Conservation (phyloP, 768 basidiomycete genomes). For the Mycena sanguinolenta region DNA sequence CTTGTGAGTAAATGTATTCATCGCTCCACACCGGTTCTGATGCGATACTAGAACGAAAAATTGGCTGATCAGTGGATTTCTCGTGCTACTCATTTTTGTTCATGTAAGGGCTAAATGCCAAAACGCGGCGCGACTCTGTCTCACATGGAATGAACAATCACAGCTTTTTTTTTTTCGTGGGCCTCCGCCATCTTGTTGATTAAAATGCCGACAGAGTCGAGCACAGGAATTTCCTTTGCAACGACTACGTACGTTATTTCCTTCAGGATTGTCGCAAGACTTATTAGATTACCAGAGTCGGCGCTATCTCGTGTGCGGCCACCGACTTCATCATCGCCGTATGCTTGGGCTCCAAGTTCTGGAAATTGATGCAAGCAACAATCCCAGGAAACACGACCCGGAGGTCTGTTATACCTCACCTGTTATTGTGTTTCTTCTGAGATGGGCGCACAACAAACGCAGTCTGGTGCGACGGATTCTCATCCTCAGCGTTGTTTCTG, state of each 20-base stretch:
- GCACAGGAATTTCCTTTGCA: background rate
- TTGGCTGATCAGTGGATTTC: background rate
- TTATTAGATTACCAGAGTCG: background rate
- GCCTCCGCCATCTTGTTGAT: background rate
- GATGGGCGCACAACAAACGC: background rate
- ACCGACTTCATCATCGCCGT: conserved; percentile 16
- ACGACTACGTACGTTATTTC: conserved; percentile 4
- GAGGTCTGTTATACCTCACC: background rate
- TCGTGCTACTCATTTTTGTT: conserved; percentile 4
- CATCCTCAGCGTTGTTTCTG: conserved; percentile 19
- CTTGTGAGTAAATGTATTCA: background rate
- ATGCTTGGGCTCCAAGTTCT: conserved; percentile 12
- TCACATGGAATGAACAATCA: too few species aligned
- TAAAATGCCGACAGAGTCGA: background rate
- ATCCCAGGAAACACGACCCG: background rate
- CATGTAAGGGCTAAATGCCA: conserved; percentile 13
- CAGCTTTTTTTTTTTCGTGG: conserved; percentile 8
- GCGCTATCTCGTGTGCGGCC: conserved; percentile 9
- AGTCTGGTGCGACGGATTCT: conserved; percentile 5
- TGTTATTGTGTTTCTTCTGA: background rate
- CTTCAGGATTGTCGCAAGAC: too few species aligned
- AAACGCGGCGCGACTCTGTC: too few species aligned
- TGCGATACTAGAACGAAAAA: conserved; percentile 12
- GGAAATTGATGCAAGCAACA: conserved; percentile 3
- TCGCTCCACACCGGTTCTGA: too few species aligned